These are phyloP conservation scores for Earliella scabrosa DNA, from an alignment of 1,284 basidiomycete genomes.

Conservation along the genomic window DNA sequence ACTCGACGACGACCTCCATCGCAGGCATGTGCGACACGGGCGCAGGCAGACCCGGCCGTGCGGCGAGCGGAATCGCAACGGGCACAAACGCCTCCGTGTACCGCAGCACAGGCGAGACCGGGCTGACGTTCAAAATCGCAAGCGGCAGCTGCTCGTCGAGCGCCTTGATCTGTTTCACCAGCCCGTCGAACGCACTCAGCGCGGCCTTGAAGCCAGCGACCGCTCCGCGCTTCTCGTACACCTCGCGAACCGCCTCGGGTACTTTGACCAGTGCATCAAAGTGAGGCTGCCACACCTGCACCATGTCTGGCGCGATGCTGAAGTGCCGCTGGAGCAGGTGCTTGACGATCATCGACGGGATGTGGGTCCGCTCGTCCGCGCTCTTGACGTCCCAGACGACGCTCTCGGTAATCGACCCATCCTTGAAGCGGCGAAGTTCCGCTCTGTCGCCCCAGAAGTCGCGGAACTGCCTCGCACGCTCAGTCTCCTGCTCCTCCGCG, in stretches of 20 bases:
- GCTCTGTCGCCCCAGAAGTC: conserved; percentile 92
- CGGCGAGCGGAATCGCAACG: conserved; percentile 51
- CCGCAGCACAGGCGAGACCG: conserved; percentile 77
- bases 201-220: conserved; percentile 79
- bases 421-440: conserved; percentile 96
- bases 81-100: conserved; percentile 87
- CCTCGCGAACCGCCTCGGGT: conserved; percentile 58
- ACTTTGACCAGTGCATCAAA: conserved; percentile 75
- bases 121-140: conserved; percentile 76
- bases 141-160: conserved; percentile 85
- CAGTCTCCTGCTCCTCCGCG: conserved; percentile 62
- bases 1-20: conserved; percentile 82
- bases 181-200: conserved; percentile 78
- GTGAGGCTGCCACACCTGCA: conserved; percentile 62
- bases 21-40: conserved; percentile 70
- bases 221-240: conserved; percentile 51
- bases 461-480: conserved; percentile 68
- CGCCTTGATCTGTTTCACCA: conserved; percentile 80
- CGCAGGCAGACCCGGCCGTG: conserved; percentile 50
- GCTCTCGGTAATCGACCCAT: conserved; percentile 91
- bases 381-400: conserved; percentile 90
- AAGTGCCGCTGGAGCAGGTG: conserved; percentile 84
- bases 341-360: conserved; percentile 77
- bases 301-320: conserved; percentile 52
- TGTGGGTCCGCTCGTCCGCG: conserved; percentile 77